These are phyloP conservation scores for Aspergillus pseudotamarii DNA, from an alignment of 2,329 filamentous ascomycete genomes.

Conservation along the genomic window DNA sequence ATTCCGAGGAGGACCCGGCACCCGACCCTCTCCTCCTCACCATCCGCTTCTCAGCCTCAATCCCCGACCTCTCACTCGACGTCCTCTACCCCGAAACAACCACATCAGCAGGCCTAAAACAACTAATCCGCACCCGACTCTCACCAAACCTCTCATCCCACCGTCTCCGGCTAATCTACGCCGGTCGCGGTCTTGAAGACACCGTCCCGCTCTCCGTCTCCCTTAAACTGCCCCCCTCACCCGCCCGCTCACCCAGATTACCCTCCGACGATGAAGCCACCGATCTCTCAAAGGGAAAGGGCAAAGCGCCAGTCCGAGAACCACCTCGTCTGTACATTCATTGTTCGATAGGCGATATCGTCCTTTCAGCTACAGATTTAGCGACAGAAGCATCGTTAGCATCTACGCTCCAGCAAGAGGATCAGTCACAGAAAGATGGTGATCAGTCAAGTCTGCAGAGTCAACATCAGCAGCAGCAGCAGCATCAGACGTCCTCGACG, in stretches of 20 bases:
- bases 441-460: slow-evolving; percentile 8
- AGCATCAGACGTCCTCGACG: slow-evolving; percentile 42
- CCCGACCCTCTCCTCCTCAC: slow-evolving; percentile 66
- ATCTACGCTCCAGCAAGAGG: slow-evolving; percentile 29
- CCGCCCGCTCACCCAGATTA: slow-evolving; percentile 45
- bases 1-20: slow-evolving; percentile 10
- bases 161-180: slow-evolving; percentile 85
- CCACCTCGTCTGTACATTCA: slow-evolving; percentile 77
- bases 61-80: slow-evolving; percentile 80
- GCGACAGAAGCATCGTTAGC: slow-evolving; percentile 61
- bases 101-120: slow-evolving; percentile 78
- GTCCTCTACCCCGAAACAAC: slow-evolving; percentile 69
- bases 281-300: slow-evolving; percentile 53
- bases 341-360: slow-evolving; percentile 82
- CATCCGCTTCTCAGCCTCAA: slow-evolving; percentile 84
- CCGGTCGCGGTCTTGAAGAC: slow-evolving; percentile 83
- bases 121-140: slow-evolving; percentile 74
- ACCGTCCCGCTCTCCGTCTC: slow-evolving; percentile 67
- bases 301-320: slow-evolving; percentile 64
- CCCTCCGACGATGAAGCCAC: slow-evolving; percentile 23
- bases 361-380: slow-evolving; percentile 70
- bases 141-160: slow-evolving; percentile 63
- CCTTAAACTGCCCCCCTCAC: slow-evolving; percentile 65
- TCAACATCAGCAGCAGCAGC: slow-evolving; percentile 19
- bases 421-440: not conserved